Percentiles rank a stretch among this genome's conserved stretches.
These are phyloP conservation scores for Vigna hirtella DNA, from an alignment of 306 rosid genomes.

Conservation along the genomic window DNA sequence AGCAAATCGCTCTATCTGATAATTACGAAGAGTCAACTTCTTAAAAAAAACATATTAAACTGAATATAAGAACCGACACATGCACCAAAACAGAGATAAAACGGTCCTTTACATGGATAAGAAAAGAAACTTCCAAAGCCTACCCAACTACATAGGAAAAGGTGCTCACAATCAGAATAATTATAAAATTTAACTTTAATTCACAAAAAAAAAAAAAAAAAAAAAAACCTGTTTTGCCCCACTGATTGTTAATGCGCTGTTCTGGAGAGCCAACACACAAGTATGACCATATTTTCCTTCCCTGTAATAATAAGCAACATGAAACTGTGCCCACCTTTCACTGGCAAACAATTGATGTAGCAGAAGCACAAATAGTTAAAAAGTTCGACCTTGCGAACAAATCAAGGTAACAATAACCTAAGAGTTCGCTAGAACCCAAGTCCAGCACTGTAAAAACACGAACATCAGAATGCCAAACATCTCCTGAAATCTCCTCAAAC, in stretches of 20 bases:
- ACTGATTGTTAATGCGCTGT: constrained; percentile 69
- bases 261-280: constrained; percentile 94
- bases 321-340: constrained; percentile 43
- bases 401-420: constrained; percentile 93
- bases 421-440: constrained; percentile 75
- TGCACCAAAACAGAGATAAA: constrained; percentile 6
- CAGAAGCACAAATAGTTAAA: constrained; percentile 30
- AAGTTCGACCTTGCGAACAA: constrained; percentile 70
- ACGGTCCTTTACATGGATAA: neutral
- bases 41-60: neutral
- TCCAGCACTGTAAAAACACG: constrained; percentile 75
- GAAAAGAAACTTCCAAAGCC: constrained; percentile 23
- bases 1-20: constrained; percentile 31
- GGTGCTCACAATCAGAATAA: constrained; percentile 26
- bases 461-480: constrained; percentile 93
- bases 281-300: constrained; percentile 84
- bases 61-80: neutral
- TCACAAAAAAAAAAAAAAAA: neutral
- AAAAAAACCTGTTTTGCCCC: constrained; percentile 69
- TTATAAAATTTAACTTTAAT: neutral
- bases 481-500: constrained; percentile 82
- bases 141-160: constrained; percentile 19
- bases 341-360: constrained; percentile 29
- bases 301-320: constrained; percentile 57
- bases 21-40: constrained; percentile 12